Base-by-base conservation (phyloP, 352 stramenopile genomes). In the Phytopythium boreale region DNA sequence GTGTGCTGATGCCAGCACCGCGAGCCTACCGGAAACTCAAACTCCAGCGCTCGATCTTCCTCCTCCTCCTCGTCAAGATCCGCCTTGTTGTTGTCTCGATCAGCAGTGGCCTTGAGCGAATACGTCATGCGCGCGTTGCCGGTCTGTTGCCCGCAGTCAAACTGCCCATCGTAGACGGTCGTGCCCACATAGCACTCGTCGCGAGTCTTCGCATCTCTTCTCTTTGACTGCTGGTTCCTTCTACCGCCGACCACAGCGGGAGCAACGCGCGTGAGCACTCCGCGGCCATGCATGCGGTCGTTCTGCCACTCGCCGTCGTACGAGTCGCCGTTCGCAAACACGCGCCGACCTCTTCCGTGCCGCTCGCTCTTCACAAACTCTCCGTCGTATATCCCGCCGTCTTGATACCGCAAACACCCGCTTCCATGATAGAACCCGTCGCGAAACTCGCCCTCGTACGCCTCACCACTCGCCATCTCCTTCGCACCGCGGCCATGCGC, bases 1-100 rank as follows among this genome's bases (percentile, higher is more conserved):
- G 68, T 88, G 17, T 71, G 84, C 7, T 58, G 68, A 65, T 92
- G 83, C 79, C 78, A 92, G 41, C 74, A 84, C 1, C 74, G 69
- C 26, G 77, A 90, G n/a, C 64, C 59, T 1, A 64, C n/a, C 0
- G 84, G 84, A 52, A 90, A 93, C 63, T 93, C 82, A 57, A 87
- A 89, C 59, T 87, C 78, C 10, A 76, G 49, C 20, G 68, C 80
- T 73, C 79, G 87, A 37, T 88, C 57, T n/a, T 29, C 63, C 7
- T 47, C 49, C 52, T 60, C 70, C n/a, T 22, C 37, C 24, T 36
- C 56, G 0, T 26, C 46, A 9, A 20, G 20, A 2, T 39, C 51
- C 43, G 20, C 27, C 19, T 47, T 49, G 5, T 22, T 47, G 20
- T 61, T 37, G 19, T 62, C 62, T 34, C 27, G 31, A 39, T 39